Percentiles rank a stretch among this genome's conserved stretches.
These are phyloP conservation scores for Oxytropis ochrocephala DNA, from an alignment of 306 rosid species.

Conservation along the genomic window DNA sequence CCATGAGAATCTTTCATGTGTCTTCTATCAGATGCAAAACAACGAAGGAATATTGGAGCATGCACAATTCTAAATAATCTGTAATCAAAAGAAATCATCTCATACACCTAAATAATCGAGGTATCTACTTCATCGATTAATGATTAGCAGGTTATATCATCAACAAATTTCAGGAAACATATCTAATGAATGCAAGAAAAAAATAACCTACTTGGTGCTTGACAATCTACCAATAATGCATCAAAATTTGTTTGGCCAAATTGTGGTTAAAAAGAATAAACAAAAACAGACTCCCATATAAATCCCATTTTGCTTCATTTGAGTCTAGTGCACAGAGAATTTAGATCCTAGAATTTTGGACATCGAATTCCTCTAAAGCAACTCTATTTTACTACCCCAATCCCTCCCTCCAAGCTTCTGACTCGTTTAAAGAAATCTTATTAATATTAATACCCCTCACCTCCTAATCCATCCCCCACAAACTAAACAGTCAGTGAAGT, in stretches of 20 bases:
- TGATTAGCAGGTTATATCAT: not conserved
- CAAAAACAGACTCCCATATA: not conserved
- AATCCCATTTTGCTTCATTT: not conserved
- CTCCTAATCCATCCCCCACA: too few relatives aligned
- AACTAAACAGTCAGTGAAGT: too few relatives aligned
- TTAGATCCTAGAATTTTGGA: not conserved
- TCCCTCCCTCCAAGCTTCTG: too few relatives aligned
- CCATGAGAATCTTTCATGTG: constrained; percentile 84
- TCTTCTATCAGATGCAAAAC: constrained; percentile 90
- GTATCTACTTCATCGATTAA: not conserved
- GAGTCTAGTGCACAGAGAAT: not conserved
- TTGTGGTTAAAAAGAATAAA: not conserved
- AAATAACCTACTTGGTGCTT: not conserved
- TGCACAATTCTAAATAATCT: constrained; percentile 80
- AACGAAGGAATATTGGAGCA: constrained; percentile 62
- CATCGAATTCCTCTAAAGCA: not conserved
- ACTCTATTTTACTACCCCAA: too few relatives aligned
- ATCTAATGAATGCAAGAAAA: not conserved
- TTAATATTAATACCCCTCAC: too few relatives aligned
- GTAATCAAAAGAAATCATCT: constrained; percentile 26
- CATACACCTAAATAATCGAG: not conserved
- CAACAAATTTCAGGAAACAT: not conserved
- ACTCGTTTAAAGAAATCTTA: too few relatives aligned
- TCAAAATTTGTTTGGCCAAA: not conserved
- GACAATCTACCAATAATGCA: not conserved